Evolutionary conservation across 2,329 filamentous ascomycete genomes (phyloP).

Genomic region (Ophiocordyceps camponoti-floridani): DNA sequence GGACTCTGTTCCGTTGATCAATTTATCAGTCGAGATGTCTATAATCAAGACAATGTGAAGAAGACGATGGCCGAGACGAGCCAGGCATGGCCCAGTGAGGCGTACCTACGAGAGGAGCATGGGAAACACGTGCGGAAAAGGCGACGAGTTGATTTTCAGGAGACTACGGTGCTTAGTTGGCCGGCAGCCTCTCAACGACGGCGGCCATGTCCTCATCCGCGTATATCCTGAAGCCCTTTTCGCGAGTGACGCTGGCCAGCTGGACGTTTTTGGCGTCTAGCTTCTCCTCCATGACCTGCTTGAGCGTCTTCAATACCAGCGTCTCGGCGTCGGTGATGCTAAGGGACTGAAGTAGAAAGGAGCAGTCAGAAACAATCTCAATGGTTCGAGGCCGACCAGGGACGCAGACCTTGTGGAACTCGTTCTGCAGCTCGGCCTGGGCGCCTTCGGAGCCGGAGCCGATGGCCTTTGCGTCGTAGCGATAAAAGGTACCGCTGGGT

Average conservation of each 20-base stretch:
- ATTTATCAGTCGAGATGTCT: no score
- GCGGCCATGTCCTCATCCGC: slow-evolving; percentile 91
- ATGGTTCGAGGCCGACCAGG: no score
- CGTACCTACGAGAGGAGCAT: neutral
- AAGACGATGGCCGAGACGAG: no score
- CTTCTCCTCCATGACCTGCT: slow-evolving; percentile 99
- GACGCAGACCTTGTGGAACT: slow-evolving; percentile 68
- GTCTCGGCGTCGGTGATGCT: slow-evolving; percentile 88
- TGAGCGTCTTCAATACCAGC: slow-evolving; percentile 88
- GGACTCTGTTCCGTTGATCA: no score
- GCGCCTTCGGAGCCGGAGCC: slow-evolving; percentile 94
- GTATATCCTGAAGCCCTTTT: slow-evolving; percentile 97
- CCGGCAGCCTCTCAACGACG: slow-evolving; percentile 68
- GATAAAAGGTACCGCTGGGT: slow-evolving; percentile 94
- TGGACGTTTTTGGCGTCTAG: slow-evolving; percentile 97
- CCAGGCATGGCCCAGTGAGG: no score
- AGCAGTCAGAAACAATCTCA: neutral
- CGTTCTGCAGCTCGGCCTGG: slow-evolving; percentile 93
- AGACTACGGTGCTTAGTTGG: slow-evolving; percentile 27
- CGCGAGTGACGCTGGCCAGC: slow-evolving; percentile 91
- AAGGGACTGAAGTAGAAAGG: slow-evolving; percentile 40
- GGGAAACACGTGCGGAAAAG: no score
- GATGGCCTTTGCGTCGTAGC: slow-evolving; percentile 97
- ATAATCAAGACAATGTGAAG: no score
- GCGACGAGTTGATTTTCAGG: neutral